These are phyloP conservation scores for Trichosporon coremiiforme DNA, from an alignment of 1,284 basidiomycete genomes.

Conservation along the genomic window DNA sequence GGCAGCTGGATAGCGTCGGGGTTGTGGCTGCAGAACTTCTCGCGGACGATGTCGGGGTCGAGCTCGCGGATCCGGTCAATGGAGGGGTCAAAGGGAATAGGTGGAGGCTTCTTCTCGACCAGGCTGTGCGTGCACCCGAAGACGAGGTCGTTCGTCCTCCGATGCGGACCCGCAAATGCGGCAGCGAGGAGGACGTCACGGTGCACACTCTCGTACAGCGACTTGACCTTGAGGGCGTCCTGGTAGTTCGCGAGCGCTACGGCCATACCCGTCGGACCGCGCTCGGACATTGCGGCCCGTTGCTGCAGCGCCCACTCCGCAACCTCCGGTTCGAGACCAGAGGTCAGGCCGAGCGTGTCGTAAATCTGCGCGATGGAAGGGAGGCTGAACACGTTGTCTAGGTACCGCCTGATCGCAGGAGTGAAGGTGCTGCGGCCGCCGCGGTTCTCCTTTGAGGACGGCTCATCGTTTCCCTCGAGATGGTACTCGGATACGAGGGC, in stretches of 20 bases:
- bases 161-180: background rate
- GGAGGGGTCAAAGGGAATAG: background rate
- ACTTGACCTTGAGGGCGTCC: background rate
- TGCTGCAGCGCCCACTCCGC: conserved; percentile 72
- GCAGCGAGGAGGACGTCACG: background rate
- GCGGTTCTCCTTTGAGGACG: conserved; percentile 63
- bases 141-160: background rate
- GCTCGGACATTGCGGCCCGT: conserved; percentile 63
- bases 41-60: background rate
- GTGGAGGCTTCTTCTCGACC: background rate
- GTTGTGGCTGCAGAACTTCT: background rate
- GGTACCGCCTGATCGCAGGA: conserved; percentile 67
- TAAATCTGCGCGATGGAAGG: conserved; percentile 69
- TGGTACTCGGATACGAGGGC: conserved; percentile 39
- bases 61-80: background rate
- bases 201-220: background rate
- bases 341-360: conserved; percentile 59
- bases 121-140: background rate
- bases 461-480: conserved; percentile 57
- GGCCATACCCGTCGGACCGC: conserved; percentile 83
- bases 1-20: background rate
- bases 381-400: conserved; percentile 71
- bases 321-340: conserved; percentile 58
- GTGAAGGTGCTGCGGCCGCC: conserved; percentile 64
- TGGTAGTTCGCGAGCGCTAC: conserved; percentile 75